Conservation (phyloP, 2,329 filamentous ascomycete genomes). For the Penicillium verrucosum region DNA sequence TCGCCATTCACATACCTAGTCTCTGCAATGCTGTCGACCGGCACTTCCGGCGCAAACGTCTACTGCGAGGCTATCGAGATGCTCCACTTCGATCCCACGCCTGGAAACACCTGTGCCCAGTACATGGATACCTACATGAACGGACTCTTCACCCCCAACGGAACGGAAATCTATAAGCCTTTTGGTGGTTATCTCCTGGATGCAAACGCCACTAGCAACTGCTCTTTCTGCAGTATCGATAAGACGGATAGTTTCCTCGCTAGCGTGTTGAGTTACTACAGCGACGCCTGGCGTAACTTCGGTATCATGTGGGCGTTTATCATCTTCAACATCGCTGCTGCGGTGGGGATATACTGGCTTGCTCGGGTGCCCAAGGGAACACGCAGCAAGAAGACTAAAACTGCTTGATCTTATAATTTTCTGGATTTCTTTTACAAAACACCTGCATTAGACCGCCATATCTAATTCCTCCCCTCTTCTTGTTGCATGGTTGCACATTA, state of each 20-base stretch:
- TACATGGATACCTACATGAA: constrained; percentile 47
- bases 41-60: constrained; percentile 32
- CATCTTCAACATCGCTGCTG: constrained; percentile 59
- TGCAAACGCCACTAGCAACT: constrained; percentile 43
- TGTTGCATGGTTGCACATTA: neutral
- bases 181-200: constrained; percentile 46
- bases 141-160: neutral
- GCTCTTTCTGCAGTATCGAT: constrained; percentile 49
- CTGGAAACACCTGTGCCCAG: constrained; percentile 58
- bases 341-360: constrained; percentile 61
- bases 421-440: neutral
- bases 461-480: neutral
- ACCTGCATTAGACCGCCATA: neutral
- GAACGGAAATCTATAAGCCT: neutral
- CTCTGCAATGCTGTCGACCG: constrained; percentile 44
- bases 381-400: constrained; percentile 25
- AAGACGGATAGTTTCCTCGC: constrained; percentile 50
- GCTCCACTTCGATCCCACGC: constrained; percentile 47
- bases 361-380: constrained; percentile 53
- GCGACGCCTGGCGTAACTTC: constrained; percentile 64
- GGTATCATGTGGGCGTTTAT: constrained; percentile 68
- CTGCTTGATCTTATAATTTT: neutral
- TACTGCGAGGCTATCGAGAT: constrained; percentile 33
- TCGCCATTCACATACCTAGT: constrained; percentile 64
- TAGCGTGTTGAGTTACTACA: constrained; percentile 42